Evolutionary conservation across 164 flowering plant genomes (phyloP).

Genomic region (Dillenia suffruticosa): DNA sequence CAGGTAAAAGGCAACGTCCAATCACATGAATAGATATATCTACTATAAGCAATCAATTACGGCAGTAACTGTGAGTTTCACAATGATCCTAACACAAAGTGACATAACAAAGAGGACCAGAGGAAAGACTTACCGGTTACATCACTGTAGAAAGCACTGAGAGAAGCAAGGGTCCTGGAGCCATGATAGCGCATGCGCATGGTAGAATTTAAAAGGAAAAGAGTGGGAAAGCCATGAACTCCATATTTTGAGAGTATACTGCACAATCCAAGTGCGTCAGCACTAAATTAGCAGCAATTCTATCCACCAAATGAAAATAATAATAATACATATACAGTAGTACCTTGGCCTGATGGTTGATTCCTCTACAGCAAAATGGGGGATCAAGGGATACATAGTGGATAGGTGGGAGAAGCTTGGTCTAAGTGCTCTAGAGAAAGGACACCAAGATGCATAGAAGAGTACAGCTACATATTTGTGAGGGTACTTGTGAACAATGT

Average conservation of each 20-base stretch:
- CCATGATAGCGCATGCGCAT: constrained; percentile 76
- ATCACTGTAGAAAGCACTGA: constrained; percentile 63
- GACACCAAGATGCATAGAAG: constrained; percentile 96
- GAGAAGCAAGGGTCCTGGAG: constrained; percentile 55
- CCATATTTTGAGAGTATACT: constrained; percentile 87
- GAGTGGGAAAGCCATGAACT: constrained; percentile 93
- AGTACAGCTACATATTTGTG: constrained; percentile 68
- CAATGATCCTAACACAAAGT: too few species aligned
- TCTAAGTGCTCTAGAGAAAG: constrained; percentile 65
- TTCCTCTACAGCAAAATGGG: constrained; percentile 90
- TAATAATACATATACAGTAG: too few species aligned
- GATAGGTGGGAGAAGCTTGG: constrained; percentile 60
- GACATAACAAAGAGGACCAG: background rate
- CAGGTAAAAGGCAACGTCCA: too few species aligned
- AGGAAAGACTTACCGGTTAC: constrained; percentile 57
- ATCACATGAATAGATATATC: too few species aligned
- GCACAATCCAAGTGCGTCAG: constrained; percentile 17
- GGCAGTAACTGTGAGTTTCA: too few species aligned
- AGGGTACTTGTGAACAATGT: constrained; percentile 47
- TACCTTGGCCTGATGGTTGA: constrained; percentile 86
- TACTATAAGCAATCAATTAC: too few species aligned
- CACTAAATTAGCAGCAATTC: background rate
- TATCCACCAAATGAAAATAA: too few species aligned
- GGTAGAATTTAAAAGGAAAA: constrained; percentile 79
- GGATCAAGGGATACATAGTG: constrained; percentile 66